These are phyloP conservation scores for Salix udensis DNA, from an alignment of 345 rosid genomes.

Conservation along the genomic window DNA sequence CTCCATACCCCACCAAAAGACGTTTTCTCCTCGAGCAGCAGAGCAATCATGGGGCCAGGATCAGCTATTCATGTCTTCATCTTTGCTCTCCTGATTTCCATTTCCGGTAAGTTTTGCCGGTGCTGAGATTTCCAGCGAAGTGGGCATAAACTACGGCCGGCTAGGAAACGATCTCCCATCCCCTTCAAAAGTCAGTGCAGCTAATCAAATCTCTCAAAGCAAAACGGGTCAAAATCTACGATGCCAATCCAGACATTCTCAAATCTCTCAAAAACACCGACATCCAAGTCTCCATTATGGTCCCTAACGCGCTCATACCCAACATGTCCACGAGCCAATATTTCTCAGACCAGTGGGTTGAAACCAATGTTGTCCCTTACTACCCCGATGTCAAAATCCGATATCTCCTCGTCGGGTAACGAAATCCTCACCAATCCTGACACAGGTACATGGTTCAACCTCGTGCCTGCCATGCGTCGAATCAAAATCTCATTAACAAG, in stretches of 20 bases:
- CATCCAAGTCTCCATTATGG: conserved; percentile 60
- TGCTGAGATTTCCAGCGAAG: conserved; percentile 41
- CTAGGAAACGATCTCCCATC: conserved; percentile 69
- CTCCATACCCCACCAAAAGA: not conserved
- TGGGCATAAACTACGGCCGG: conserved; percentile 74
- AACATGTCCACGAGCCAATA: conserved; percentile 37
- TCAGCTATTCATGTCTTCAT: not conserved
- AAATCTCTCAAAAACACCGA: conserved; percentile 44
- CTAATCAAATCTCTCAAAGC: conserved; percentile 55
- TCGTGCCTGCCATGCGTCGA: conserved; percentile 81
- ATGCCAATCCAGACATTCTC: conserved; percentile 64
- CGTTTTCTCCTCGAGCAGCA: not conserved
- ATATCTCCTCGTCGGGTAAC: conserved; percentile 86
- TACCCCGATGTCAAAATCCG: conserved; percentile 65
- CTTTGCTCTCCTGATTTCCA: conserved; percentile 7
- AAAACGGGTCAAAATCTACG: conserved; percentile 65
- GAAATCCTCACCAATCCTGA: conserved; percentile 57
- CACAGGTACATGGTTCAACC: conserved; percentile 41
- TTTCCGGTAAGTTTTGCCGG: conserved; percentile 28
- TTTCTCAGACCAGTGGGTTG: conserved; percentile 61
- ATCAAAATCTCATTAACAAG: conserved; percentile 49
- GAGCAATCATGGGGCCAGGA: not conserved
- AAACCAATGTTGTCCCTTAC: conserved; percentile 48
- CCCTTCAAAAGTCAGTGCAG: conserved; percentile 38
- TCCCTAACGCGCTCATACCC: conserved; percentile 58